Conservation (phyloP, 2,329 filamentous ascomycete genomes). For the Colletotrichum falcatum region DNA sequence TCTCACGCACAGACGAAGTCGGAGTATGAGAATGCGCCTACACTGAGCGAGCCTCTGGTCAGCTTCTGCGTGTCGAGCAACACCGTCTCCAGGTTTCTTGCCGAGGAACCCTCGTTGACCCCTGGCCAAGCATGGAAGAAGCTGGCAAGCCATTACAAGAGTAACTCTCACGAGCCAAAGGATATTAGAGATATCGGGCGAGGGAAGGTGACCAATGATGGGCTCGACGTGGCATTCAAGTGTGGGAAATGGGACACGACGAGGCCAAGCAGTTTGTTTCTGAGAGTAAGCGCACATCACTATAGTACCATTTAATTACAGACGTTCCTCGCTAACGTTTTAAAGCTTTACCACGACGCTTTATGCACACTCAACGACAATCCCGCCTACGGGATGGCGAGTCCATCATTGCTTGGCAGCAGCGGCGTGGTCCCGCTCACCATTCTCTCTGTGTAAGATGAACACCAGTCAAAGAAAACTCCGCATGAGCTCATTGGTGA, state of each 20-base stretch:
- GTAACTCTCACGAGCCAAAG: too few relatives aligned
- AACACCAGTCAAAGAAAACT: too few relatives aligned
- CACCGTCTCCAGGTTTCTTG: not conserved
- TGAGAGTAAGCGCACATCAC: constrained; percentile 59
- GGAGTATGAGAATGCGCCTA: not conserved
- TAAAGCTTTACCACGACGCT: not conserved
- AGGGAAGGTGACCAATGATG: not conserved
- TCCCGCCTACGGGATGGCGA: constrained; percentile 60
- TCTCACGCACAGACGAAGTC: not conserved
- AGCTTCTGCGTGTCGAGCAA: not conserved
- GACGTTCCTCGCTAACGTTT: not conserved
- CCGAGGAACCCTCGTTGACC: not conserved
- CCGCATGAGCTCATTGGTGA: constrained; percentile 4
- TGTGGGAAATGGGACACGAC: constrained; percentile 73
- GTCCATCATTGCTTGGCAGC: constrained; percentile 63
- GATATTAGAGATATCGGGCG: not conserved
- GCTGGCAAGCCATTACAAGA: not conserved
- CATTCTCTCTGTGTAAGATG: constrained; percentile 71
- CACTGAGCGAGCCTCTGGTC: not conserved
- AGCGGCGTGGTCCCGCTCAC: constrained; percentile 75
- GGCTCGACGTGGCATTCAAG: constrained; percentile 1
- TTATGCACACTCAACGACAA: not conserved
- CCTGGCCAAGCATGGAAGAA: not conserved
- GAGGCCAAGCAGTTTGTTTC: constrained; percentile 75
- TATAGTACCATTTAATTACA: not conserved